phyloP scores from a whole-genome alignment of 257 asterid genomes.

The Parsonsia alboflavescens region DNA sequence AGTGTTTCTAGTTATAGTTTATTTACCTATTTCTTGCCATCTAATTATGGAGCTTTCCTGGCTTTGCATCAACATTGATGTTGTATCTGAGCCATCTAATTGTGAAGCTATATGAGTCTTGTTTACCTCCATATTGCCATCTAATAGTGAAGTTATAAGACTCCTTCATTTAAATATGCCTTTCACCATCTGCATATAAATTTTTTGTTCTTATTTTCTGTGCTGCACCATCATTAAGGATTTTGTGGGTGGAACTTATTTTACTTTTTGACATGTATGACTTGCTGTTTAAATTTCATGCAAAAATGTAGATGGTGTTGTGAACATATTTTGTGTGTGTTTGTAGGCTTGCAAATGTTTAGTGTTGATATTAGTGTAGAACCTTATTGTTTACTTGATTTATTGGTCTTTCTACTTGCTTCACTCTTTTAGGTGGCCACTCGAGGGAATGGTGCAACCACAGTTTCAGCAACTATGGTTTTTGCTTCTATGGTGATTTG shows the following conservation, averaged over 20 bases:
- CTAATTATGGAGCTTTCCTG: not conserved
- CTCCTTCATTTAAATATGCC: not conserved
- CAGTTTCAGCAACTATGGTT: slow-evolving; percentile 95
- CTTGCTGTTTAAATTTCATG: not conserved
- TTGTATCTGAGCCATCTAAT: not conserved
- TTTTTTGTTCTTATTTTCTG: not conserved
- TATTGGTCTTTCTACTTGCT: not conserved
- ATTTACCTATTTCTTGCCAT: not conserved
- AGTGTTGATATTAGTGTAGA: not conserved
- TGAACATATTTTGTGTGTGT: too few species aligned
- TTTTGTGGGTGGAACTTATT: not conserved
- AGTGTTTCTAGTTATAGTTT: not conserved
- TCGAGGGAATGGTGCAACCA: slow-evolving; percentile 85
- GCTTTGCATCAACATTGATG: not conserved
- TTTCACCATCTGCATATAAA: not conserved
- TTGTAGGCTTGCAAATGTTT: not conserved
- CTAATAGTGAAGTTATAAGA: too few species aligned
- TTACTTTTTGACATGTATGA: not conserved
- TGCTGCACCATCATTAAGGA: not conserved
- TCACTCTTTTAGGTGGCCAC: slow-evolving; percentile 63
- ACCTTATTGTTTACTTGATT: not conserved
- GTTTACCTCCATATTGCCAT: too few species aligned
- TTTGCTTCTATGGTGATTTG: slow-evolving; percentile 75
- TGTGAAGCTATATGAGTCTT: not conserved
- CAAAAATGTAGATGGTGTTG: not conserved